phyloP scores from a whole-genome alignment of 176 grass and related monocot genomes.

The Tuctoria greenei region DNA sequence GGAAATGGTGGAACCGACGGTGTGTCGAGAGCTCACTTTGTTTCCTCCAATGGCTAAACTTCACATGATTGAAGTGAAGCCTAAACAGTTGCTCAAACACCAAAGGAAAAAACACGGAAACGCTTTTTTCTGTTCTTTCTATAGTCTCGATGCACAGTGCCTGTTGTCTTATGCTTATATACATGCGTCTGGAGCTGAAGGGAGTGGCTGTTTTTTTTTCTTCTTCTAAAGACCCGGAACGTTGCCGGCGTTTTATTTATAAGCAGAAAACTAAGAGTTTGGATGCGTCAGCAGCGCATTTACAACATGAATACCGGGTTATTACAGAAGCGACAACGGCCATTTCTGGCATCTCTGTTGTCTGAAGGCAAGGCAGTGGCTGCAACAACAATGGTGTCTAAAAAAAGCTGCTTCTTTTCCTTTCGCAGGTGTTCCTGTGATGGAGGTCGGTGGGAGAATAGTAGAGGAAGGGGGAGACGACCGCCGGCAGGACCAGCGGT shows the following conservation, averaged over 20 bases:
- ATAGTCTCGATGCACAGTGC: not conserved
- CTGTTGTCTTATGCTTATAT: not conserved
- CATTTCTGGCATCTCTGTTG: too few species aligned
- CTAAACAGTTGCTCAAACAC: not conserved
- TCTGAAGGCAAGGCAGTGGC: not conserved
- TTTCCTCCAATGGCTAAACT: conserved; percentile 29
- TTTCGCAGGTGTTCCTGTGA: conserved; percentile 38
- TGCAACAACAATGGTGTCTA: conserved; percentile 9
- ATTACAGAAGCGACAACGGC: too few species aligned
- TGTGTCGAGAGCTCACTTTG: conserved; percentile 35
- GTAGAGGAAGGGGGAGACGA: conserved; percentile 17
- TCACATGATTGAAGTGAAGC: conserved; percentile 62
- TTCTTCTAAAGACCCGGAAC: too few species aligned
- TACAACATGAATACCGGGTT: too few species aligned
- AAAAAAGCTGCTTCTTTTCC: conserved; percentile 19
- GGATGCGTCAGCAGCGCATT: too few species aligned
- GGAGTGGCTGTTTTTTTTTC: not conserved
- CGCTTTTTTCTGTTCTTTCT: conserved; percentile 13
- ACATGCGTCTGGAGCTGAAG: conserved; percentile 14
- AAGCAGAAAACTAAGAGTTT: too few species aligned
- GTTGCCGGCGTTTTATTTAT: too few species aligned
- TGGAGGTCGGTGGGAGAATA: conserved; percentile 31
- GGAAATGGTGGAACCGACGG: conserved; percentile 35
- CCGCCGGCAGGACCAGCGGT: conserved; percentile 41
- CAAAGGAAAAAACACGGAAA: not conserved